These are phyloP conservation scores for Fusarium sp. DNA, from an alignment of 2,329 filamentous ascomycete genomes.

Conservation along the genomic window DNA sequence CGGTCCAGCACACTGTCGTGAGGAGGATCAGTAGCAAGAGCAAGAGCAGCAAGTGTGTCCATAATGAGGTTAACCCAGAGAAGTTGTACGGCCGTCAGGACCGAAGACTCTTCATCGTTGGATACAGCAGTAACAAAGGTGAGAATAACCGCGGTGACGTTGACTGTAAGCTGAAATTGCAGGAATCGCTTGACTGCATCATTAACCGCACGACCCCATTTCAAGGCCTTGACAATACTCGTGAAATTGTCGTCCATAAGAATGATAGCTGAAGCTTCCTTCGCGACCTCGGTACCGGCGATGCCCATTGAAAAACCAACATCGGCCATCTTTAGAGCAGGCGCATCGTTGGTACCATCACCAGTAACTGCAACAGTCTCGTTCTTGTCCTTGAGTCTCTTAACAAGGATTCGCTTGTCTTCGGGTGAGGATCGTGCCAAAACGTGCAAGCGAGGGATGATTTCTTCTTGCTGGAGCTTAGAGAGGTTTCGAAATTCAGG, in stretches of 20 bases:
- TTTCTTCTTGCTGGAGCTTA: conserved; percentile 71
- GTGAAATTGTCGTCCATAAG: conserved; percentile 90
- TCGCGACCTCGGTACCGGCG: conserved; percentile 83
- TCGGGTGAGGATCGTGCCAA: conserved; percentile 80
- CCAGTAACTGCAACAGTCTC: conserved; percentile 87
- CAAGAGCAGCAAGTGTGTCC: conserved; percentile 92
- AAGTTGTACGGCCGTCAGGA: conserved; percentile 88
- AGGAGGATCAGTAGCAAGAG: conserved; percentile 90
- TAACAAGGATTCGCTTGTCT: conserved; percentile 79
- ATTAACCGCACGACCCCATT: conserved; percentile 83
- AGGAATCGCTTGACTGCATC: conserved; percentile 82
- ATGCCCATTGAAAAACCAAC: conserved; percentile 91
- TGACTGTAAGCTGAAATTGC: conserved; percentile 85
- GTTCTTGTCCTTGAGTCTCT: conserved; percentile 75
- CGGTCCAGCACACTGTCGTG: conserved; percentile 82
- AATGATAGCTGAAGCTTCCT: conserved; percentile 86
- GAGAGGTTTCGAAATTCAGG: conserved; percentile 80
- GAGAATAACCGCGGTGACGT: conserved; percentile 87
- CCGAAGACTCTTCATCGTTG: conserved; percentile 74
- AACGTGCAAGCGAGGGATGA: conserved; percentile 77
- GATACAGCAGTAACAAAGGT: conserved; percentile 90
- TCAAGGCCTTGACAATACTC: conserved; percentile 85
- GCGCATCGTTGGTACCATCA: conserved; percentile 86
- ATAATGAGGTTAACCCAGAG: conserved; percentile 98
- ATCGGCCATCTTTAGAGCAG: conserved; percentile 82